A percentile compares a stretch with the other conserved stretches of the same genome.
phyloP scores from a whole-genome alignment of 1,284 basidiomycete species.

The Phlebopus sp. region DNA sequence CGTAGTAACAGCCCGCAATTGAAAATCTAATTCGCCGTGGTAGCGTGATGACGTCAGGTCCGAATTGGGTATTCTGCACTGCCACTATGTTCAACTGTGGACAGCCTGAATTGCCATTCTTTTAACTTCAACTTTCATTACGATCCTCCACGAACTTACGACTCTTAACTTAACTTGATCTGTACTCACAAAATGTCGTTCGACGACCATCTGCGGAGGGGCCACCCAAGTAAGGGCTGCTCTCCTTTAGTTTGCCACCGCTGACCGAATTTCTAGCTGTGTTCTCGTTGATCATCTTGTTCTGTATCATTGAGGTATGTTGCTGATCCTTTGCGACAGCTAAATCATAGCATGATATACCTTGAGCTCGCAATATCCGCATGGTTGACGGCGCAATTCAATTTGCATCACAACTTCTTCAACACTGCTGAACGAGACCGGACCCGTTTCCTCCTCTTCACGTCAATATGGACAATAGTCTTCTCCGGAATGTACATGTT shows the following conservation, averaged over 20 bases:
- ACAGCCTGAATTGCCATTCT: conserved; percentile 5
- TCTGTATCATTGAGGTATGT: conserved; percentile 31
- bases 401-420: conserved; percentile 52
- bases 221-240: conserved; percentile 35
- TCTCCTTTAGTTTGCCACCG: background rate
- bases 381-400: conserved; percentile 62
- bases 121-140: conserved; percentile 9
- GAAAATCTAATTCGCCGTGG: too few species aligned
- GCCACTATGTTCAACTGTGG: conserved; percentile 27
- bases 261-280: conserved; percentile 20
- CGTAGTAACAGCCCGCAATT: conserved; percentile 15
- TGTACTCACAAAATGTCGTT: conserved; percentile 28
- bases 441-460: conserved; percentile 64
- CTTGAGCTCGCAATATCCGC: conserved; percentile 61
- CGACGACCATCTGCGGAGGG: conserved; percentile 36
- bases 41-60: conserved; percentile 23
- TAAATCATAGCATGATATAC: background rate
- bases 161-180: conserved; percentile 15
- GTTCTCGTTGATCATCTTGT: conserved; percentile 24
- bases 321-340: too few species aligned
- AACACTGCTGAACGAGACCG: conserved; percentile 52
- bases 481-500: conserved; percentile 50
- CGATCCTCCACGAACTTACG: conserved; percentile 32
- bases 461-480: conserved; percentile 65
- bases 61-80: conserved; percentile 15